Conservation (phyloP, 768 basidiomycete genomes). For the Gelatoporia subvermispora region DNA sequence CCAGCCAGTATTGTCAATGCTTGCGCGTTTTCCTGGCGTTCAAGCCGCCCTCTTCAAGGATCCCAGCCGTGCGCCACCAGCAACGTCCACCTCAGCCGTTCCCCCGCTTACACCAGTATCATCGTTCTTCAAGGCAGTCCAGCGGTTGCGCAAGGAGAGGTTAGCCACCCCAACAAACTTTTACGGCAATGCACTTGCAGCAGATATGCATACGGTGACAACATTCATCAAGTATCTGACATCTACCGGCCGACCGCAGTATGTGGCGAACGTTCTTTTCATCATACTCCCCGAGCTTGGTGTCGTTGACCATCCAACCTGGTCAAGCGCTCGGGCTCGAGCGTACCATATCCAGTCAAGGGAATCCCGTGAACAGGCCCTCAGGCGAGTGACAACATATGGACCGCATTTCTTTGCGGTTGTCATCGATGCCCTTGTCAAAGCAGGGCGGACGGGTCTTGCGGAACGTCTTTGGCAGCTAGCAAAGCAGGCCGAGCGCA, state of each 20-base stretch:
- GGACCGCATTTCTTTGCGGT: slow-evolving; percentile 60
- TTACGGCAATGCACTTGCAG: slow-evolving; percentile 12
- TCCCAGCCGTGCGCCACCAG: neutral
- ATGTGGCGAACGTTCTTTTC: slow-evolving; percentile 46
- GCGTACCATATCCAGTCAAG: slow-evolving; percentile 6
- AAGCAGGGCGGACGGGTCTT: slow-evolving; percentile 47
- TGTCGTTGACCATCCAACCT: slow-evolving; percentile 34
- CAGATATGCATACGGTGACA: slow-evolving; percentile 45
- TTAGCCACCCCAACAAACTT: slow-evolving; percentile 12
- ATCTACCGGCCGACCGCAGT: slow-evolving; percentile 40
- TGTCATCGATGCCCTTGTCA: slow-evolving; percentile 56
- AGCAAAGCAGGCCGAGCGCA: slow-evolving; percentile 52
- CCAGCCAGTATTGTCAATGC: slow-evolving; percentile 31
- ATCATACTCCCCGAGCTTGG: slow-evolving; percentile 51
- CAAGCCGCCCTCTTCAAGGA: neutral
- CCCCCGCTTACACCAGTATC: neutral
- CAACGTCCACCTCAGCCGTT: neutral
- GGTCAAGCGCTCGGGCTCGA: slow-evolving; percentile 28
- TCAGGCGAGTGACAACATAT: slow-evolving; percentile 40
- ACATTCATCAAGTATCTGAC: slow-evolving; percentile 49
- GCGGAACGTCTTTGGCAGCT: slow-evolving; percentile 64
- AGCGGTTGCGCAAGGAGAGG: slow-evolving; percentile 3
- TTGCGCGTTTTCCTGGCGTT: slow-evolving; percentile 16
- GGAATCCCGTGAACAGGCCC: slow-evolving; percentile 23
- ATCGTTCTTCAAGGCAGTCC: slow-evolving; percentile 2